Evolutionary conservation across 2,329 filamentous ascomycete genomes (phyloP).

Genomic region (Tolypocladium capitatum): DNA sequence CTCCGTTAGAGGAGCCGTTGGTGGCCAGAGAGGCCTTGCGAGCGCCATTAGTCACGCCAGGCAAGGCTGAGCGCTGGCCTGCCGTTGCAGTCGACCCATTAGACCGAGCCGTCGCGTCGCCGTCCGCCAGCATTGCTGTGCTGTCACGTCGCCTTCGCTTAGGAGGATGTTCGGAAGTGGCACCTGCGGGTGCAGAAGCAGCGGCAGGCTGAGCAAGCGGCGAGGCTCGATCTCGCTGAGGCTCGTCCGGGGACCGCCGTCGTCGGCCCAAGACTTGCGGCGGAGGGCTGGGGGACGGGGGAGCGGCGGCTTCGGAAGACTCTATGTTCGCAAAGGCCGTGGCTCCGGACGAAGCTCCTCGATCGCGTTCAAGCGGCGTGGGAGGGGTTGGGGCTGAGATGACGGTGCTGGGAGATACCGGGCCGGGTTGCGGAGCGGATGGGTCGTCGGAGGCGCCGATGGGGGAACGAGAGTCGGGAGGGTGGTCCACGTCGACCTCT

Average conservation of each 20-base stretch:
- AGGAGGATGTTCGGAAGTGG: conserved; percentile 11
- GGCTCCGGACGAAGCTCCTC: conserved; percentile 12
- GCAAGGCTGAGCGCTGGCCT: conserved; percentile 9
- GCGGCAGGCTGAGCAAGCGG: conserved; percentile 10
- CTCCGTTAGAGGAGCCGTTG: conserved; percentile 39
- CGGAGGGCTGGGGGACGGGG: conserved; percentile 12
- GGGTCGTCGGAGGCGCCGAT: conserved; percentile 47
- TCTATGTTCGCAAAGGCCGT: conserved; percentile 26
- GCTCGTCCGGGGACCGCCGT: conserved; percentile 32
- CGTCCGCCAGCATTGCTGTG: conserved; percentile 50
- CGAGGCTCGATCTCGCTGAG: conserved; percentile 15
- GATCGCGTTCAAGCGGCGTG: conserved; percentile 10
- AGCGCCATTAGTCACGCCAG: conserved; percentile 30
- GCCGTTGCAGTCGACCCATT: conserved; percentile 27
- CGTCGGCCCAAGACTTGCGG: conserved; percentile 40
- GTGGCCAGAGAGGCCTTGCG: conserved; percentile 30
- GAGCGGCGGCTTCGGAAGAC: conserved; percentile 18
- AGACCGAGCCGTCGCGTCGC: conserved; percentile 25
- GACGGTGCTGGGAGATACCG: conserved; percentile 32
- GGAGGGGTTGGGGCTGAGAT: conserved; percentile 25
- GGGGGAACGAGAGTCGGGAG: conserved; percentile 20
- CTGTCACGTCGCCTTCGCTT: conserved; percentile 43
- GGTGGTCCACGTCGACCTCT: conserved; percentile 28
- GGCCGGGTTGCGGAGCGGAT: conserved; percentile 40
- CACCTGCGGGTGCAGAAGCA: conserved; percentile 4